These are phyloP conservation scores for Aspergillus hortae DNA, from an alignment of 2,329 filamentous ascomycete genomes.

Conservation along the genomic window DNA sequence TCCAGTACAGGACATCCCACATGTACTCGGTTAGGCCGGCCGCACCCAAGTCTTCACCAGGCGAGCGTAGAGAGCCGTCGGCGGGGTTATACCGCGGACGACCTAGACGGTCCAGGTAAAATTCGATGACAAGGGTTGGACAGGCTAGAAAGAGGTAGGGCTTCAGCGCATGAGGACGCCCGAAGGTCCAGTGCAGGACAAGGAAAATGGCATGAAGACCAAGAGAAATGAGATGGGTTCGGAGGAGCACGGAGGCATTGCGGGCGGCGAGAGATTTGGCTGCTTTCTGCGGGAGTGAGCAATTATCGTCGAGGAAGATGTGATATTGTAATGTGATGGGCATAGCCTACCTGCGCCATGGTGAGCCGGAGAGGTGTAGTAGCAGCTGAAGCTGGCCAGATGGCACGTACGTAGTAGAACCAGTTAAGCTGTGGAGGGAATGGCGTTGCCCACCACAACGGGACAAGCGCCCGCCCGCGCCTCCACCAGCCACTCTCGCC, in stretches of 20 bases:
- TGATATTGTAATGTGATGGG: too few species aligned
- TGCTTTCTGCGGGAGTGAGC: slow-evolving; percentile 41
- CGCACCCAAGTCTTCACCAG: slow-evolving; percentile 85
- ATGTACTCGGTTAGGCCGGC: slow-evolving; percentile 93
- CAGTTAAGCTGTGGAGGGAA: slow-evolving; percentile 9
- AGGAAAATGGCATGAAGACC: slow-evolving; percentile 72
- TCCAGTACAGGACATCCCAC: slow-evolving; percentile 96
- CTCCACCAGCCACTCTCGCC: slow-evolving; percentile 20
- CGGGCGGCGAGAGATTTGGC: slow-evolving; percentile 65
- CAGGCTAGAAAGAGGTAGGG: slow-evolving; percentile 69
- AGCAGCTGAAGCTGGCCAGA: not conserved
- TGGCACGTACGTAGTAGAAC: not conserved
- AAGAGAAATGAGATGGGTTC: slow-evolving; percentile 74
- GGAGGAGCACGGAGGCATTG: slow-evolving; percentile 73
- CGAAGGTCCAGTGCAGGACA: slow-evolving; percentile 61
- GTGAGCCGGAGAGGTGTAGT: not conserved
- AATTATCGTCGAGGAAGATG: too few species aligned
- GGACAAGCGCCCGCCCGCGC: slow-evolving; percentile 18
- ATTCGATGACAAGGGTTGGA: slow-evolving; percentile 75
- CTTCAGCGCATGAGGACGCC: slow-evolving; percentile 59
- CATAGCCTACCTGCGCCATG: slow-evolving; percentile 24
- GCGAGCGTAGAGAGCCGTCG: slow-evolving; percentile 64
- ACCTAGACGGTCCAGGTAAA: slow-evolving; percentile 78
- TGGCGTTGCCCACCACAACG: slow-evolving; percentile 32
- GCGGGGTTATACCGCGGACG: slow-evolving; percentile 68